Base-by-base conservation (phyloP, 148 eudicot species). In the Vaccinium vitisidaea region DNA sequence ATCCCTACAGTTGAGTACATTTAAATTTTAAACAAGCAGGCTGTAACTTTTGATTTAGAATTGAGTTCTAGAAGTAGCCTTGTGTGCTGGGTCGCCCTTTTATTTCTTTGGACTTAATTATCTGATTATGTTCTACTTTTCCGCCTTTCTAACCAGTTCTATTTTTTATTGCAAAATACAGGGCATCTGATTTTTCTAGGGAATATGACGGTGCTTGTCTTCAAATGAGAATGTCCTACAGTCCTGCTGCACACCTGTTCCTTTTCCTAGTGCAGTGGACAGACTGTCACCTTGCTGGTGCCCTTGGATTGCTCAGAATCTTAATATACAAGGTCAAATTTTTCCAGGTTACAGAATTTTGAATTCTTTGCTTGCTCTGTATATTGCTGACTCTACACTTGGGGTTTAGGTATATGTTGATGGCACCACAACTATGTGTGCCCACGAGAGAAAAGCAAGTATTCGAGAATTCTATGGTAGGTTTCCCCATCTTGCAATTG, bases 241-340 rank as follows among this genome's bases (percentile, higher is more conserved):
- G 98, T 82, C 98, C 99, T 48, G 99, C 94, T 52, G 99, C 99
- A n/a, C 97, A 97, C 80, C 87, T 97, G 88, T 90, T 97, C 87
- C 98, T 97, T 82, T 97, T 97, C 92, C 89, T 97, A 55, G 97
- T 97, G 13, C 99, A 97, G 71, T 97, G 99, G 99, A 93, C 98
- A 21, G 99, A 97, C 76, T 97, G 98, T 84, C 87, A 94, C 89
- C 92, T 97, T 70, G 99, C 99, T 23, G 99, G 99, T 30, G 96
- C 98, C 49, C 92, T 97, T 63, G 99, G 99, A 67, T 84, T 97
- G 85, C 83, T 97, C 84, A 89, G 99, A 88, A 90, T 97, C 58
- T 89, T 97, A 69, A 95, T 97, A 58, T 97, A 95, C 87, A 94
- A 97, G 97, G 99, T 94, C 48, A 76, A 19, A 80, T 58, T 10